Conservation (phyloP, 257 asterid genomes). For the Forsythia viridissima region DNA sequence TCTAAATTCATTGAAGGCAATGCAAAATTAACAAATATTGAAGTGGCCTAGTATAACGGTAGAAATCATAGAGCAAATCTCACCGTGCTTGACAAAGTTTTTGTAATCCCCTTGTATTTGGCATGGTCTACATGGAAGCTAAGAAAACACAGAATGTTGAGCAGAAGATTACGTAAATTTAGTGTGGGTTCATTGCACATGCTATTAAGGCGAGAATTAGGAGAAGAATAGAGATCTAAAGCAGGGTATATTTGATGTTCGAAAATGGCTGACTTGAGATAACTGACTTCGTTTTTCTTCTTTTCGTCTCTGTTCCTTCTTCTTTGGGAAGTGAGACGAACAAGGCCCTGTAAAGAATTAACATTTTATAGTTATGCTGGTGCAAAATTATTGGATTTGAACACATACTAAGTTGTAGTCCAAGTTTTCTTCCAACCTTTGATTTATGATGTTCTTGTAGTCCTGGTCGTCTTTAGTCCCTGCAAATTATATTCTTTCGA, state of each 20-base stretch:
- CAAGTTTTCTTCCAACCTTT: conserved; percentile 15
- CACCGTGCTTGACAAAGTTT: conserved; percentile 7
- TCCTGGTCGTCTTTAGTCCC: conserved; percentile 10
- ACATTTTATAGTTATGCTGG: conserved; percentile 27
- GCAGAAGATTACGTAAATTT: conserved; percentile 23
- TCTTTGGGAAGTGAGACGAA: conserved; percentile 26
- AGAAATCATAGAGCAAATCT: background rate
- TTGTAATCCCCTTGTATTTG: conserved; percentile 19
- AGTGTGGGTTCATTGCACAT: conserved; percentile 15
- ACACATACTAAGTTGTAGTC: conserved; percentile 25
- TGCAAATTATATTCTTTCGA: background rate
- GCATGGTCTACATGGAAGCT: conserved; percentile 16
- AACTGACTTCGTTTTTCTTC: conserved; percentile 22
- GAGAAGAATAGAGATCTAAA: conserved; percentile 19
- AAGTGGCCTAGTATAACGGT: conserved; percentile 47
- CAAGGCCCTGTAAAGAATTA: conserved; percentile 46
- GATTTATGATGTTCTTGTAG: conserved; percentile 1
- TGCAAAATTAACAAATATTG: conserved; percentile 50
- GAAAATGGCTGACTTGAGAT: conserved; percentile 5
- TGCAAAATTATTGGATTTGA: conserved; percentile 41
- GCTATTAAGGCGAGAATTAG: conserved; percentile 4
- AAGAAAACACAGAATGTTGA: conserved; percentile 12
- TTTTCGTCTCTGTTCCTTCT: conserved; percentile 15
- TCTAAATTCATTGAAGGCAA: conserved; percentile 58
- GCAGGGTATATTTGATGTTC: conserved; percentile 15